These are phyloP conservation scores for Nadsonia fulvescens DNA, from an alignment of 805 yeast genomes.

Conservation along the genomic window DNA sequence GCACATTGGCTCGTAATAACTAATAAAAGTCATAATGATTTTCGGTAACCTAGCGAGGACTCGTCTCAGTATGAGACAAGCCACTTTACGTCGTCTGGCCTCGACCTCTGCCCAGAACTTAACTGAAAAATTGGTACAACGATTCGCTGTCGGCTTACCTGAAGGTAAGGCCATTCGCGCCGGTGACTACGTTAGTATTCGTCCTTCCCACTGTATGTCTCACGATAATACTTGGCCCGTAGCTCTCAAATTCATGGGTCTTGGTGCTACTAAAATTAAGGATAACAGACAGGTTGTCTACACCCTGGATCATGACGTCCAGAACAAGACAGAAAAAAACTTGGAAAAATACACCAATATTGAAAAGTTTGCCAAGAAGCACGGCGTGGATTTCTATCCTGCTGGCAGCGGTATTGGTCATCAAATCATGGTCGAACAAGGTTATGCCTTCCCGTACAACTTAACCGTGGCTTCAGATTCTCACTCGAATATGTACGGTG, in stretches of 20 bases:
- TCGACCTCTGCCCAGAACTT: constrained; percentile 66
- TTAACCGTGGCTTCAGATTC: constrained; percentile 94
- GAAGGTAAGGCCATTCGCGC: constrained; percentile 57
- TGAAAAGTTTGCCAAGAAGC: constrained; percentile 72
- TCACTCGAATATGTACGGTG: constrained; percentile 96
- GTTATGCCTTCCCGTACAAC: constrained; percentile 89
- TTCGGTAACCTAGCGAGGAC: too few species aligned
- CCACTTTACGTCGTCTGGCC: too few species aligned
- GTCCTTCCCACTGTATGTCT: constrained; percentile 96
- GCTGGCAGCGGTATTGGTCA: constrained; percentile 99
- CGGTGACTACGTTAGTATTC: constrained; percentile 90
- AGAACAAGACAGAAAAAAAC: constrained; percentile 78
- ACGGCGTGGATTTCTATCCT: constrained; percentile 91
- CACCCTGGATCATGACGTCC: constrained; percentile 96
- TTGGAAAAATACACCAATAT: constrained; percentile 75
- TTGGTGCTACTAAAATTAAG: constrained; percentile 72
- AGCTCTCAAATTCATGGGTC: constrained; percentile 85
- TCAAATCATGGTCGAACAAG: constrained; percentile 97
- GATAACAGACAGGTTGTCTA: constrained; percentile 85
- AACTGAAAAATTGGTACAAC: constrained; percentile 91
- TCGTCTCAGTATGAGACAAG: too few species aligned
- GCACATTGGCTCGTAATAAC: too few species aligned
- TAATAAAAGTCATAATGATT: too few species aligned
- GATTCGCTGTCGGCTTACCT: constrained; percentile 74
- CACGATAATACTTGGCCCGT: constrained; percentile 99